Conservation (phyloP, 225 moss, liverwort and hornwort genomes). For the Physcomitrium patens region DNA sequence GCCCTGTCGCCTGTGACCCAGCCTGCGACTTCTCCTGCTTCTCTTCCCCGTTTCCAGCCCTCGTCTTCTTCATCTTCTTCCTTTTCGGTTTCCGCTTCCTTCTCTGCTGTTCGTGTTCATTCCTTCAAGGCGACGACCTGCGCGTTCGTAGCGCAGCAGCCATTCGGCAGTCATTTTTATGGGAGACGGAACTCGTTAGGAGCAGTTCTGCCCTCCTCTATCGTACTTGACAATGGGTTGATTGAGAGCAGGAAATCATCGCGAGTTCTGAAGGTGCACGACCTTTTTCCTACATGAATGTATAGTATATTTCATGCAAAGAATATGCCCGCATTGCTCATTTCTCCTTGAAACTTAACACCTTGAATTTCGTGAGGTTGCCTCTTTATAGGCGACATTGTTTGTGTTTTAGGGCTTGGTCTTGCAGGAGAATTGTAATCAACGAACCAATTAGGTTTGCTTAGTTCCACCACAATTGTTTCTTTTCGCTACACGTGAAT, state of each 20-base stretch:
- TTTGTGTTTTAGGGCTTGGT: background rate
- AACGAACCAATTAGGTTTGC: conserved; percentile 7
- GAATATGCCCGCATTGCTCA: no score
- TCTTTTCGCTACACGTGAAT: background rate
- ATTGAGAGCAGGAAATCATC: conserved; percentile 21
- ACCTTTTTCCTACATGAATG: background rate
- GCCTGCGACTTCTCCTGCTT: background rate
- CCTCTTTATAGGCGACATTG: background rate
- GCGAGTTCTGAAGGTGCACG: conserved; percentile 30
- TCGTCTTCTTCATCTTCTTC: background rate
- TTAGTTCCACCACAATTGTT: background rate
- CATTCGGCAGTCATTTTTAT: conserved; percentile 15
- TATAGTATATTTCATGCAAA: background rate
- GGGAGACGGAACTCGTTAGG: conserved; percentile 26
- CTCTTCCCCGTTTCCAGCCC: conserved; percentile 7
- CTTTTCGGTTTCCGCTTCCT: conserved; percentile 20
- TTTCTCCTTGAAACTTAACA: background rate
- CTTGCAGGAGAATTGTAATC: background rate
- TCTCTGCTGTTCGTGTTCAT: background rate
- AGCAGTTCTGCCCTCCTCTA: background rate
- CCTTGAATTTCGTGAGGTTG: conserved; percentile 2
- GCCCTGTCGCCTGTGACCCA: conserved; percentile 37
- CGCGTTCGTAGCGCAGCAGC: conserved; percentile 23
- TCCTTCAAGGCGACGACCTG: conserved; percentile 21
- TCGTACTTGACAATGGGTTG: conserved; percentile 19